Base-by-base conservation (phyloP, 768 basidiomycete species). In the Butyriboletus loyo region DNA sequence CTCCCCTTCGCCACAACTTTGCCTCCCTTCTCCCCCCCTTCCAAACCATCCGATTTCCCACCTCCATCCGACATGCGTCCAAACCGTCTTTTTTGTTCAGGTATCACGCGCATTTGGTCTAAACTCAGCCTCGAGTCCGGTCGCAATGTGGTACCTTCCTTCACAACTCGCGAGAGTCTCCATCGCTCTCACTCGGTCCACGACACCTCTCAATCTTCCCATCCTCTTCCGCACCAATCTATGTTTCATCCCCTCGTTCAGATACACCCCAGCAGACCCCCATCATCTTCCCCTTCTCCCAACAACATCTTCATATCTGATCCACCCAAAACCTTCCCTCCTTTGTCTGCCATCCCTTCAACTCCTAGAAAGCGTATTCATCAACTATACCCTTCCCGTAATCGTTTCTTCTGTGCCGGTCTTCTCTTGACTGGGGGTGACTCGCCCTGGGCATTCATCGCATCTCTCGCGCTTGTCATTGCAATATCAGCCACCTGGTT, bases 341-440 rank as follows among this genome's bases (percentile, higher is more conserved):
- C 70, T 51, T 67, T 73, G 34, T 71, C 69, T 41, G 66, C 66
- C 22, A 57, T 69, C 9, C 77, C 77, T 28, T 6, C 49, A 14
- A 13, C 42, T 17, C 66, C 68, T 42, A 67, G 65, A 22, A 59
- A 81, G 46, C 80, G 80, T 31, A 82, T 83, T 47, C 85, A 86
- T 68, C 72, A 84, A 56, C 68, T 76, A 19, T 83, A 90, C 64
- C 82, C 84, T 1, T 89, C 89, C 4, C 75, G 82, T 50, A 94
- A 92, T 70, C 74, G 73, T 37, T 96, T 92, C 72, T 86, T 87
- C 65, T 73, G 87, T 49, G 57, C 75, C 1, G 94, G 95, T 0
- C 80, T 75, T 51, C 54, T 93, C 10, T 69, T 98, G 58, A 90
- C 87, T 0, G 93, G 94, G 7, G 92, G 92, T 1, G 96, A 98